Conservation (phyloP, 2,329 filamentous ascomycete species). For the Aspergillus puulaauensis region DNA sequence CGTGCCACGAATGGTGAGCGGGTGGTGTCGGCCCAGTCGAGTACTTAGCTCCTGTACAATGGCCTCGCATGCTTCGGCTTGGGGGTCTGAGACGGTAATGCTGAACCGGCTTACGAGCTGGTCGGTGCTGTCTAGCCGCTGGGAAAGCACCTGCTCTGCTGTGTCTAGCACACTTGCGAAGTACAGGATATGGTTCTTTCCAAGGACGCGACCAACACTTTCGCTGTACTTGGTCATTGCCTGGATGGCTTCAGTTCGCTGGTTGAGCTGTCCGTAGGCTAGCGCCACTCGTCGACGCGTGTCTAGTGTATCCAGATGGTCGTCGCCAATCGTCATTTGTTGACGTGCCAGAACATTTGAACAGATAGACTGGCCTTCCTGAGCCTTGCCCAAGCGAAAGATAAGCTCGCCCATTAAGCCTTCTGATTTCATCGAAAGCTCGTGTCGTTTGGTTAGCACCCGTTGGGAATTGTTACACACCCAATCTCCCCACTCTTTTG, state of each 20-base stretch:
- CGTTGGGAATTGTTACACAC: constrained; percentile 27
- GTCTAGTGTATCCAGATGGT: constrained; percentile 29
- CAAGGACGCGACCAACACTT: constrained; percentile 22
- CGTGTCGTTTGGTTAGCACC: constrained; percentile 26
- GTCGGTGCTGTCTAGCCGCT: constrained; percentile 13
- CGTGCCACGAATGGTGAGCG: constrained; percentile 25
- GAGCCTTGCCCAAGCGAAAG: constrained; percentile 23
- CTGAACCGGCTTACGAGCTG: constrained; percentile 8
- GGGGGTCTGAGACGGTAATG: constrained; percentile 15
- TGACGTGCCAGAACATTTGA: constrained; percentile 33
- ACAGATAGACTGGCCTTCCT: constrained; percentile 31
- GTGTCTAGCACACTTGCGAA: constrained; percentile 21
- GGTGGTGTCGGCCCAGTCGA: constrained; percentile 22
- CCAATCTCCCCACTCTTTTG: constrained; percentile 32
- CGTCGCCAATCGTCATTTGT: constrained; percentile 33
- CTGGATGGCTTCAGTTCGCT: constrained; percentile 24
- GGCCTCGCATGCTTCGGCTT: constrained; percentile 16
- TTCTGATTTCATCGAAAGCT: constrained; percentile 29
- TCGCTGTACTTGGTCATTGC: constrained; percentile 23
- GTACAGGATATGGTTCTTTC: constrained; percentile 28
- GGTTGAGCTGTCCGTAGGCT: constrained; percentile 23
- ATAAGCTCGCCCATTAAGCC: constrained; percentile 30
- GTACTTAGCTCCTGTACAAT: constrained; percentile 22
- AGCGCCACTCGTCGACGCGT: constrained; percentile 28
- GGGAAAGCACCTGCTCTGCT: constrained; percentile 24